Conservation (phyloP, 2,329 filamentous ascomycete species). For the Parascedosporium putredinis region DNA sequence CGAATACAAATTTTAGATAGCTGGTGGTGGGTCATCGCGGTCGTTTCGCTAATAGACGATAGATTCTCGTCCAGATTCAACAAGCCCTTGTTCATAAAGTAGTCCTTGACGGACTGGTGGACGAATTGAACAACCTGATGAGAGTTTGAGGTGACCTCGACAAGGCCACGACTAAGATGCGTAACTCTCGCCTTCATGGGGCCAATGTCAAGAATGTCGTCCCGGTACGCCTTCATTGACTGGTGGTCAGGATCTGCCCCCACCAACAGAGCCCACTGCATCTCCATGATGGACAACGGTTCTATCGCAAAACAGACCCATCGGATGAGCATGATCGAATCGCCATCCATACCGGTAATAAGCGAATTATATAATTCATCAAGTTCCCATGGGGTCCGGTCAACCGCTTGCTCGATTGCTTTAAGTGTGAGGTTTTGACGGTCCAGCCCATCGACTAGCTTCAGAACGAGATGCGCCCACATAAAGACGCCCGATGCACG, state of each 20-base stretch:
- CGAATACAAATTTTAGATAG: constrained; percentile 16
- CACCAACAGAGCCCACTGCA: constrained; percentile 22
- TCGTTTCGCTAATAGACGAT: constrained; percentile 7
- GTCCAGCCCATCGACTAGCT: constrained; percentile 12
- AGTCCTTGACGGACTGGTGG: constrained; percentile 24
- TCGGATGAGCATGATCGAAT: constrained; percentile 18
- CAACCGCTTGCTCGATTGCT: constrained; percentile 16
- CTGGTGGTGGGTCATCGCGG: constrained; percentile 12
- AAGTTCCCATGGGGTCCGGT: constrained; percentile 15
- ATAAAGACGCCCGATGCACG: constrained; percentile 23
- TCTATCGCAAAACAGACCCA: constrained; percentile 22
- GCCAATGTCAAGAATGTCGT: constrained; percentile 7
- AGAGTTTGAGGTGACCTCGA: constrained; percentile 12
- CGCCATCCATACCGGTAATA: constrained; percentile 11
- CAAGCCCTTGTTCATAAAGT: constrained; percentile 18
- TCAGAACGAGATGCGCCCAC: constrained; percentile 23
- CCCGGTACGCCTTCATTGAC: constrained; percentile 15
- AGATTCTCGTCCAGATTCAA: constrained; percentile 10
- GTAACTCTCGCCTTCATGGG: constrained; percentile 13
- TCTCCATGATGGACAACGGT: constrained; percentile 17
- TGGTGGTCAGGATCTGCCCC: constrained; percentile 12
- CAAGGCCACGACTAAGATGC: constrained; percentile 20
- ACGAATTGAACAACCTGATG: constrained; percentile 20
- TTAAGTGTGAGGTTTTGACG: constrained; percentile 2
- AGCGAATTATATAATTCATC: constrained; percentile 17